Percentiles rank a stretch among this genome's conserved stretches.
Conservation (phyloP, 2,329 filamentous ascomycete genomes). For the Alternaria sp. region DNA sequence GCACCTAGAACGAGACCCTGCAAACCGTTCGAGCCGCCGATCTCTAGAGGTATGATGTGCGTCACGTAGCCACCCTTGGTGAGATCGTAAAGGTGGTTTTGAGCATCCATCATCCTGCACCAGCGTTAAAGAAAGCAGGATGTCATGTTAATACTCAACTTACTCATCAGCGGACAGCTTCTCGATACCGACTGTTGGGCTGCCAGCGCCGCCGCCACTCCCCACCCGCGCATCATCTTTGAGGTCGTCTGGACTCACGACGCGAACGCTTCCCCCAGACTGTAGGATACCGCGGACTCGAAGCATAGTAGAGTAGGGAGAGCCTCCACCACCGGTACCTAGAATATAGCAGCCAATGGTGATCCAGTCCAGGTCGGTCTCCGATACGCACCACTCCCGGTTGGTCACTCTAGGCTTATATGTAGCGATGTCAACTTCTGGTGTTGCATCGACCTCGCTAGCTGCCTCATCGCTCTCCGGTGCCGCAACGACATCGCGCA, state of each 20-base stretch:
- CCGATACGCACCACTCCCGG: slow-evolving; percentile 57
- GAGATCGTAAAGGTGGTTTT: slow-evolving; percentile 47
- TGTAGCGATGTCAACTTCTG: slow-evolving; percentile 40
- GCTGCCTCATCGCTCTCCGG: slow-evolving; percentile 28
- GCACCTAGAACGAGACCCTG: slow-evolving; percentile 52
- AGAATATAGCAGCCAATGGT: slow-evolving; percentile 60
- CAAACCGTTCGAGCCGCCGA: slow-evolving; percentile 59
- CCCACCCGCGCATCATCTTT: slow-evolving; percentile 57
- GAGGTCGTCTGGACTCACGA: slow-evolving; percentile 55
- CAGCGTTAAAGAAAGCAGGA: slow-evolving; percentile 5
- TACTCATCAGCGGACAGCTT: slow-evolving; percentile 55
- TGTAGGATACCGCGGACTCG: slow-evolving; percentile 54
- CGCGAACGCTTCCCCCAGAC: slow-evolving; percentile 52
- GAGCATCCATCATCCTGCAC: slow-evolving; percentile 50
- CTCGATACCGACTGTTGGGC: slow-evolving; percentile 56
- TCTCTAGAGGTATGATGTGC: slow-evolving; percentile 55
- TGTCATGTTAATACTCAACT: slow-evolving; percentile 14
- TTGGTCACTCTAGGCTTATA: slow-evolving; percentile 54
- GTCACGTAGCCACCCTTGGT: slow-evolving; percentile 46
- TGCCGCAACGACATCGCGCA: slow-evolving; percentile 19
- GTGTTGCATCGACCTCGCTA: slow-evolving; percentile 27
- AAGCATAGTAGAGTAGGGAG: slow-evolving; percentile 57
- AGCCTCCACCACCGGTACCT: slow-evolving; percentile 60
- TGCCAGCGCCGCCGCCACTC: slow-evolving; percentile 57
- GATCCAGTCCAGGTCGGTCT: slow-evolving; percentile 58